These are phyloP conservation scores for Lactarius tabidus DNA, from an alignment of 768 basidiomycete genomes.

Conservation along the genomic window DNA sequence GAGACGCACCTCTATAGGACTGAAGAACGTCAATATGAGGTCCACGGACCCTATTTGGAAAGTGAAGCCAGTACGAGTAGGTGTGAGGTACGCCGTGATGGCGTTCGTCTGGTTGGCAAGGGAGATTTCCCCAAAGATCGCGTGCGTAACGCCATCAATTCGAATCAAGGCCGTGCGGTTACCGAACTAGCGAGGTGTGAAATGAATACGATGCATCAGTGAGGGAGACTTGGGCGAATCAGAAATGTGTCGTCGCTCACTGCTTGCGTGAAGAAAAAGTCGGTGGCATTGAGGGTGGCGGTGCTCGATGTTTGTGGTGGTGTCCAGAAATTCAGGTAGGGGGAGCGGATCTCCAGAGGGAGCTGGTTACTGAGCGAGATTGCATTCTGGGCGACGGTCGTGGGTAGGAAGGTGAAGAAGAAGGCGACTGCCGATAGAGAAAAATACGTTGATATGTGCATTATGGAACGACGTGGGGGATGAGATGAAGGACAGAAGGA, in stretches of 20 bases:
- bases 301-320: too few species aligned
- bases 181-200: neutral
- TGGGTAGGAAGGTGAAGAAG: neutral
- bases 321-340: slow-evolving; percentile 22
- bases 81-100: neutral
- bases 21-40: slow-evolving; percentile 15
- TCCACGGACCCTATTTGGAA: slow-evolving; percentile 8
- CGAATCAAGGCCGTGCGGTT: slow-evolving; percentile 12
- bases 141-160: slow-evolving; percentile 11
- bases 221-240: neutral
- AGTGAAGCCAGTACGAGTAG: slow-evolving; percentile 16
- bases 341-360: slow-evolving; percentile 20
- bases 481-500: neutral
- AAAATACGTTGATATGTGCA: neutral
- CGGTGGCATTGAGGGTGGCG: neutral
- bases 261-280: neutral
- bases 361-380: neutral
- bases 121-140: slow-evolving; percentile 1
- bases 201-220: neutral
- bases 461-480: neutral
- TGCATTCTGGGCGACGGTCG: neutral
- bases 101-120: neutral
- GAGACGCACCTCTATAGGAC: slow-evolving; percentile 20
- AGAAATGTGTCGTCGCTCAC: neutral
- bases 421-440: neutral